Evolutionary conservation across 768 basidiomycete species (phyloP), one percentile per base, ranked within the genome.

Genomic region (Clavaria fumosa): DNA sequence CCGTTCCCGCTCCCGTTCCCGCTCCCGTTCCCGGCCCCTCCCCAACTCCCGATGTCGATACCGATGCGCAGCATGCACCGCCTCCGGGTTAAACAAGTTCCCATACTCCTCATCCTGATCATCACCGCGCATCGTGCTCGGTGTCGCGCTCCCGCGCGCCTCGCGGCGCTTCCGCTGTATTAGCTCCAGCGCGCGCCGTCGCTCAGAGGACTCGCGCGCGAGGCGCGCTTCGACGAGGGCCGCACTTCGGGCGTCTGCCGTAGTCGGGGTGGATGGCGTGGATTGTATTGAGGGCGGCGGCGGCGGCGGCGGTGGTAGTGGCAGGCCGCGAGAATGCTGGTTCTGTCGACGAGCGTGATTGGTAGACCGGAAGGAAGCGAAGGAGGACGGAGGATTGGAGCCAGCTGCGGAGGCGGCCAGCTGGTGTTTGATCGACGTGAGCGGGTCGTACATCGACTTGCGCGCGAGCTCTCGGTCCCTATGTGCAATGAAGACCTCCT

Each of bases 1-100:
- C n/a, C n/a, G n/a, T n/a, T n/a, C n/a, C n/a, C n/a, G n/a, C n/a
- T n/a, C n/a, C n/a, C n/a, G n/a, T n/a, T n/a, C n/a, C n/a, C n/a
- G n/a, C n/a, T n/a, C n/a, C n/a, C n/a, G n/a, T n/a, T n/a, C n/a
- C n/a, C n/a, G n/a, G n/a, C n/a, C n/a, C n/a, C n/a, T n/a, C n/a
- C n/a, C n/a, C n/a, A n/a, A n/a, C n/a, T n/a, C n/a, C n/a, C n/a
- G n/a, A n/a, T n/a, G n/a, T n/a, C 63, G 48, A 15, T 62, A 63
- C 19, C 71, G 61, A 47, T 70, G 75, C 2, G 82, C 83, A 40
- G 78, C 82, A 44, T 79, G 72, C 0, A 84, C 79, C 42, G 77
- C 82, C 23, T 58, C 53, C 34, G 64, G 61, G 49, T 86, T 85
- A 50, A 70, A 85, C 34, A 79, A 61, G 46, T 85, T 80, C 2